Conservation (phyloP, 371 early-diverging fungal species). For the Parasitella parasitica region DNA sequence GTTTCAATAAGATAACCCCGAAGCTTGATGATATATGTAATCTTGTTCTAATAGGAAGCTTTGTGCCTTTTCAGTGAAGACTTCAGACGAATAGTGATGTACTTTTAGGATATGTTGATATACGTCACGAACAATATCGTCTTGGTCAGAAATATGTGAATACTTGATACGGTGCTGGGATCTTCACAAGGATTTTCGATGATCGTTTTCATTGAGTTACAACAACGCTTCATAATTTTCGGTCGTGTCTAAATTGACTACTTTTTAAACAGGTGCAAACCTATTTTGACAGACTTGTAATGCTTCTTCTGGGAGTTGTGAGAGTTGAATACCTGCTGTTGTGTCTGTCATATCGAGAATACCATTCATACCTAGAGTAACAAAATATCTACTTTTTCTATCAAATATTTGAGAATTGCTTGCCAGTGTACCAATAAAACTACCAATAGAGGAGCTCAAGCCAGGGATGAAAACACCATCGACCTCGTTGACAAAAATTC, state of each 20-base stretch:
- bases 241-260: too few species aligned
- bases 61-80: background rate
- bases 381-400: conserved; percentile 11
- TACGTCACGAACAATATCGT: conserved; percentile 3
- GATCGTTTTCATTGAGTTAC: background rate
- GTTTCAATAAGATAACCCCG: background rate
- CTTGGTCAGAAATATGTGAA: background rate
- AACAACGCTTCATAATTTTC: conserved; percentile 5
- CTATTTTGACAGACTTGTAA: conserved; percentile 2
- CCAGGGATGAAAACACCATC: conserved; percentile 8
- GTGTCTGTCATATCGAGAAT: conserved; percentile 3
- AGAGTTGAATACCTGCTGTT: conserved; percentile 1
- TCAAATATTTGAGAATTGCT: conserved; percentile 5
- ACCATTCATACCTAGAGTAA: conserved; percentile 8
- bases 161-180: background rate
- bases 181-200: background rate
- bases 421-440: conserved; percentile 3
- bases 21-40: conserved; percentile 4
- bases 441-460: conserved; percentile 1
- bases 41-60: conserved; percentile 4
- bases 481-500: conserved; percentile 7
- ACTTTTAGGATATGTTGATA: conserved; percentile 6
- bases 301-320: conserved; percentile 5
- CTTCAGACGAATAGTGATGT: conserved; percentile 3
- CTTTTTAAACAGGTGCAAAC: conserved; percentile 1